Percentiles rank a stretch among this genome's conserved stretches.
Evolutionary conservation across 306 rosid genomes (phyloP).

Genomic region (Lathyrus sativus): DNA sequence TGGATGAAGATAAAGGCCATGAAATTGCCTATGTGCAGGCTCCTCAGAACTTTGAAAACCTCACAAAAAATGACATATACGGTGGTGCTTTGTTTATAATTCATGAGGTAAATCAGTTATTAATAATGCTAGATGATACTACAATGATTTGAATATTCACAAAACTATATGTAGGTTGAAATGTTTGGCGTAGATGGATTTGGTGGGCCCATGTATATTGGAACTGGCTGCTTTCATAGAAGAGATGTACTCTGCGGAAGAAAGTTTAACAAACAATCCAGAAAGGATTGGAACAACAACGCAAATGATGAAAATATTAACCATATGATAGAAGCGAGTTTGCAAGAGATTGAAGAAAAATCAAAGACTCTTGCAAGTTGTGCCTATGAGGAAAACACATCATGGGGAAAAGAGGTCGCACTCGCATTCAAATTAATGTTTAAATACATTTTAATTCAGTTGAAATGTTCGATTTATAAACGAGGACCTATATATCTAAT

Average conservation of each 20-base stretch:
- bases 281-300: conserved; percentile 37
- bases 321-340: conserved; percentile 16
- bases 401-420: conserved; percentile 68
- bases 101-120: conserved; percentile 44
- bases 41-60: conserved; percentile 55
- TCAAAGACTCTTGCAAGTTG: conserved; percentile 61
- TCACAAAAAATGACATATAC: conserved; percentile 60
- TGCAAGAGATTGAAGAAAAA: conserved; percentile 44
- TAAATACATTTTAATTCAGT: too few relatives aligned
- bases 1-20: conserved; percentile 68
- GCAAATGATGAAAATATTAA: conserved; percentile 14
- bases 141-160: too few relatives aligned
- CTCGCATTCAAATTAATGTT: not conserved
- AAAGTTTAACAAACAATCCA: conserved; percentile 40
- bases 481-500: too few relatives aligned
- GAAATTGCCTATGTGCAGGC: conserved; percentile 72
- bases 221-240: conserved; percentile 70
- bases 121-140: too few relatives aligned
- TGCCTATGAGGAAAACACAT: conserved; percentile 59
- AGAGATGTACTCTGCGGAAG: conserved; percentile 63
- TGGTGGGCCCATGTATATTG: conserved; percentile 65
- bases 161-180: conserved; percentile 31
- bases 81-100: not conserved
- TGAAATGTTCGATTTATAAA: too few relatives aligned
- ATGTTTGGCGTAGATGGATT: conserved; percentile 56